Base-by-base conservation (phyloP, 768 basidiomycete genomes). In the Amanita inopinata region DNA sequence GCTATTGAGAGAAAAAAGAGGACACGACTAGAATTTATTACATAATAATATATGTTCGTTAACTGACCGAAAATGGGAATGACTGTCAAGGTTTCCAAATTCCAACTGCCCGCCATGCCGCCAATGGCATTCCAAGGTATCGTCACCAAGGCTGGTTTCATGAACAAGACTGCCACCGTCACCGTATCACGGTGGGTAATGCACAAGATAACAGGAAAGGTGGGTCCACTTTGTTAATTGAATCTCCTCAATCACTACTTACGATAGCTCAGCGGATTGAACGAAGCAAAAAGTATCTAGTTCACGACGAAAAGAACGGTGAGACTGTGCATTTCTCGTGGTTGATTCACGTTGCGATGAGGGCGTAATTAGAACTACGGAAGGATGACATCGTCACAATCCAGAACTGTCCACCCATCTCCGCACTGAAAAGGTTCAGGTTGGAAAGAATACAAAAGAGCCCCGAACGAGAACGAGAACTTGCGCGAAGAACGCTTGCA, bases 91-190 rank as follows among this genome's bases (percentile, higher is more conserved):
- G n/a, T 10, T 23, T 45, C 31, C 28, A 36, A 40, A 20, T 43
- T 11, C 27, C n/a, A 28, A 6, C 27, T 28, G 33, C 45, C 25
- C 39, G 56, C 43, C 40, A 88, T 88, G 85, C 80, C 84, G 25
- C 85, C 87, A 19, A 80, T 88, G 76, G 62, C 78, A 11, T 73
- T 90, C 49, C 69, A 69, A 17, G 87, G 87, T 12, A 53, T 78
- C 28, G 88, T 90, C 14, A 82, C 84, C 23, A 89, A 85, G 59
- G 81, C 74, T 15, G 86, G 88, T 6, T 75, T 69, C 50, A 90
- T 90, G 86, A 68, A 78, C 42, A 89, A 88, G 57, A 90, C 87
- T 0, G 87, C 73, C 10, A 90, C 88, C 0, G 86, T 90, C 36
- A 80, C 83, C 0, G 85, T 90, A 5, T 78, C 81, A 17, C 74